phyloP scores from a whole-genome alignment of 106 monocot species.

The Dendrobium officinale region DNA sequence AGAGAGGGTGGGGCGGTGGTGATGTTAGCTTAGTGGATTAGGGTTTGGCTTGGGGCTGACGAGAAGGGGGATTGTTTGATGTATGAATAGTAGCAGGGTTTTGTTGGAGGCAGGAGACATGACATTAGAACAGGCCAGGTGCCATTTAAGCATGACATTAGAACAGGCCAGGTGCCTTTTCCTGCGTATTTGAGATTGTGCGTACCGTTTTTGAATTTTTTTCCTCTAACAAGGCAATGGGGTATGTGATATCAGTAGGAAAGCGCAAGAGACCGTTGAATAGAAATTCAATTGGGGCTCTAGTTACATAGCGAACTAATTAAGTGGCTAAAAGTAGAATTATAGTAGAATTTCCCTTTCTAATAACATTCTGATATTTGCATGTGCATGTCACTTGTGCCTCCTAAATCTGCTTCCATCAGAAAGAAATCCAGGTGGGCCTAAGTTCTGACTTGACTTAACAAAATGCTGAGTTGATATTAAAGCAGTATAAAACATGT shows the following conservation, averaged over 20 bases:
- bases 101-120: neutral
- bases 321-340: neutral
- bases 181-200: neutral
- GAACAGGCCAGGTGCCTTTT: neutral
- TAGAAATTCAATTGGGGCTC: neutral
- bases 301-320: neutral
- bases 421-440: neutral
- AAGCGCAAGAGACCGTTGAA: neutral
- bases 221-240: no score
- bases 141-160: neutral
- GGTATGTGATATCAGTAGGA: no score
- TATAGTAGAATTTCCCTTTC: neutral
- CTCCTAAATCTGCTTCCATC: neutral
- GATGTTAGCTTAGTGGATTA: neutral
- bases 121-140: neutral
- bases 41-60: no score
- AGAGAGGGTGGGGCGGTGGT: neutral
- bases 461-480: slow-evolving; percentile 1
- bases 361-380: neutral
- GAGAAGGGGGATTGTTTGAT: neutral
- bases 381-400: neutral
- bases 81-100: neutral
- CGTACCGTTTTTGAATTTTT: no score
- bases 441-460: neutral
- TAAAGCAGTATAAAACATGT: neutral